Evolutionary conservation across 441 rosid species (phyloP), one percentile per base, ranked within the genome.

Genomic region (Pelargonium cotyledonis): DNA sequence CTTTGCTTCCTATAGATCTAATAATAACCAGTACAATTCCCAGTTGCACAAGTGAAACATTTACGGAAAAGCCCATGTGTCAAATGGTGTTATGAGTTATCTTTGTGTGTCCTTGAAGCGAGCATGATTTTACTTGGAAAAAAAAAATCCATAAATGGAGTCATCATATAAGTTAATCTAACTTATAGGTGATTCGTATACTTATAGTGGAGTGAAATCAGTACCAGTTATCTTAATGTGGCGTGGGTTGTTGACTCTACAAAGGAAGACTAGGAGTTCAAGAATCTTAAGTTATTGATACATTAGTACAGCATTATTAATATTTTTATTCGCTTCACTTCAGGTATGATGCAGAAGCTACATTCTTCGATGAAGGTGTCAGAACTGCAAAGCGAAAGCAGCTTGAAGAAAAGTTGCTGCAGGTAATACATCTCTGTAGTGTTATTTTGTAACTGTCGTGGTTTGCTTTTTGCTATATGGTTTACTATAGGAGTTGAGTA

Each of bases 361-460:
- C 80, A 41, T 96, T 85, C 81, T 96, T 96, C 79, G 98, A 96
- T 4, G 98, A 91, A 80, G 81, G 91, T 81, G 99, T 96, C 72
- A 86, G 98, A 85, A 81, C 90, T 43, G 76, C 92, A 46, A 96
- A 96, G 81, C 73, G 86, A 67, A 84, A 89, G 79, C 94, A 84
- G 78, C 92, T 95, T 73, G 87, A 91, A 83, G 97, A 87, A 72
- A 92, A 88, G 77, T 77, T 95, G 76, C 84, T 95, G 62, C 98
- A 85, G 72, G 99, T 95, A 87, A 87, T 82, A 67, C 69, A 64
- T 69, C 63, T 68, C 44, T 63, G 46, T n/a, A 63, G 65, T 63
- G 11, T 63, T 63, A 35, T 63, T n/a, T 8, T 26, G 14, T 51
- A 11, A 15, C 41, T 51, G 11, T 51, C 12, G 14, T 4, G 16